Evolutionary conservation across 2,329 filamentous ascomycete species (phyloP).

Genomic region (Cytospora leucostoma): DNA sequence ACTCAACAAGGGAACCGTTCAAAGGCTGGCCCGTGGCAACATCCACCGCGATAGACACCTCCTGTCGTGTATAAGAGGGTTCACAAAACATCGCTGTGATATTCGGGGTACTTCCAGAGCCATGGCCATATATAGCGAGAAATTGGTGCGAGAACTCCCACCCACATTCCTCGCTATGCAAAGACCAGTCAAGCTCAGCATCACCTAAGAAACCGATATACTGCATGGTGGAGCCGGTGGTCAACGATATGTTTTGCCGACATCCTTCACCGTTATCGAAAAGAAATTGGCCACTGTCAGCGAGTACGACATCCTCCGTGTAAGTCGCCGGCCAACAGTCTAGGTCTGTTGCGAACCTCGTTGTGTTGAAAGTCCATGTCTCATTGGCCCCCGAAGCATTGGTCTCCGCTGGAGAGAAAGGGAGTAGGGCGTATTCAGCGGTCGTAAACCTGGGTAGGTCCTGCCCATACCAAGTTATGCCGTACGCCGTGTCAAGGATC

Average conservation of each 20-base stretch:
- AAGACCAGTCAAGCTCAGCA: slow-evolving; percentile 36
- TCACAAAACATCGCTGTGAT: slow-evolving; percentile 46
- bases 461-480: slow-evolving; percentile 49
- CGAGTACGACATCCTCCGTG: slow-evolving; percentile 1
- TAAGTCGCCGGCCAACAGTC: slow-evolving; percentile 40
- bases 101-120: background rate
- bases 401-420: slow-evolving; percentile 39
- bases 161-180: slow-evolving; percentile 40
- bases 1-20: slow-evolving; percentile 6
- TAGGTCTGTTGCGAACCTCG: slow-evolving; percentile 41
- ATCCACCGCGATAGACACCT: slow-evolving; percentile 43
- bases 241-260: slow-evolving; percentile 31
- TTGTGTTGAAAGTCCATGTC: slow-evolving; percentile 36
- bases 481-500: slow-evolving; percentile 49
- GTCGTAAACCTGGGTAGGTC: slow-evolving; percentile 47
- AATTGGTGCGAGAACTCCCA: slow-evolving; percentile 42
- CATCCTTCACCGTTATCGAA: slow-evolving; percentile 45
- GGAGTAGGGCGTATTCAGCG: slow-evolving; percentile 43
- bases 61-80: slow-evolving; percentile 48
- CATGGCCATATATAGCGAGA: slow-evolving; percentile 33
- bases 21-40: slow-evolving; percentile 23
- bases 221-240: slow-evolving; percentile 34
- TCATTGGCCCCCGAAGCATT: slow-evolving; percentile 10
- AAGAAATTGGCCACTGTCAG: slow-evolving; percentile 20
- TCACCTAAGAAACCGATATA: slow-evolving; percentile 48